phyloP scores from a whole-genome alignment of 768 basidiomycete genomes.

The Suillus bovinus region DNA sequence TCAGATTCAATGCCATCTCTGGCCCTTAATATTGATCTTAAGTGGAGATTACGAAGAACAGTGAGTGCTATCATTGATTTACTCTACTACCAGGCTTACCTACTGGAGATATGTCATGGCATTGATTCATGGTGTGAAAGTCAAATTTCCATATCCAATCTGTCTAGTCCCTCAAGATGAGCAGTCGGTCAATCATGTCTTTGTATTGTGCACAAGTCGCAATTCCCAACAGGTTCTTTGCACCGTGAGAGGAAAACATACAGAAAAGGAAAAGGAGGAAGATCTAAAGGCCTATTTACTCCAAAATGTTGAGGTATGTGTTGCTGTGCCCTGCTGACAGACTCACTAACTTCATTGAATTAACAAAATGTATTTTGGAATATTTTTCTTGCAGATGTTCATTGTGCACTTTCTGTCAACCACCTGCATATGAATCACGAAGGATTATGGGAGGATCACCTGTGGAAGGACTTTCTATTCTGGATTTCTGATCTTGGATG shows the following conservation, averaged over 20 bases:
- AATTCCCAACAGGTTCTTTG: constrained; percentile 8
- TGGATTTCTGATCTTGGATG: constrained; percentile 18
- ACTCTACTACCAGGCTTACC: background rate
- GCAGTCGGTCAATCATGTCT: constrained; percentile 19
- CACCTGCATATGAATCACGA: constrained; percentile 38
- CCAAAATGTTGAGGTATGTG: constrained; percentile 17
- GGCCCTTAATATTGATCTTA: constrained; percentile 32
- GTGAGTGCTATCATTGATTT: constrained; percentile 26
- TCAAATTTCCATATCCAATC: constrained; percentile 35
- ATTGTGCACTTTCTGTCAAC: constrained; percentile 37
- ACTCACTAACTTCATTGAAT: background rate
- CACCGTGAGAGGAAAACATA: constrained; percentile 15
- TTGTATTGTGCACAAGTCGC: constrained; percentile 20
- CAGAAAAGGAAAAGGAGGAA: constrained; percentile 17
- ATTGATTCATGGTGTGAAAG: constrained; percentile 28
- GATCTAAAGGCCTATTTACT: constrained; percentile 15
- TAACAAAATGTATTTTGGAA: constrained; percentile 37
- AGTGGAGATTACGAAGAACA: constrained; percentile 48
- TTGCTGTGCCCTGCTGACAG: background rate
- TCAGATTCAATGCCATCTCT: constrained; percentile 27
- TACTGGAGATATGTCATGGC: constrained; percentile 34
- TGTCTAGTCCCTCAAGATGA: constrained; percentile 35
- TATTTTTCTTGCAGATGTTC: constrained; percentile 35
- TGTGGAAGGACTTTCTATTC: constrained; percentile 26
- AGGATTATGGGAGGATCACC: constrained; percentile 36